Evolutionary conservation across 2,329 filamentous ascomycete species (phyloP).

Genomic region (Diplodia sapinea): DNA sequence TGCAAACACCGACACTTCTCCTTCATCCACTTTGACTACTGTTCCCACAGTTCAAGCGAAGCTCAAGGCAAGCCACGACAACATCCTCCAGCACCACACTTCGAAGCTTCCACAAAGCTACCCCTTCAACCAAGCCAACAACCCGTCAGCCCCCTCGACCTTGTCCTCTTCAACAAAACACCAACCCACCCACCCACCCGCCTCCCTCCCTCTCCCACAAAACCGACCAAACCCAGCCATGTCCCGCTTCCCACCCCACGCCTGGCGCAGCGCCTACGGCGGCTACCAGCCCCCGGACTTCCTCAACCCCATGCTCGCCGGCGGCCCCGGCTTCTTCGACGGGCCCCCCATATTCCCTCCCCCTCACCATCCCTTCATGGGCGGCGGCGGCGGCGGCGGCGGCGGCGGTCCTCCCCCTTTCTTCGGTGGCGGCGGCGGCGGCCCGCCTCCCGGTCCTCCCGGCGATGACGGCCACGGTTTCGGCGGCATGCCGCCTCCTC

Average conservation of each 20-base stretch:
- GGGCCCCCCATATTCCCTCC: neutral
- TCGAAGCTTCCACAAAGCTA: neutral
- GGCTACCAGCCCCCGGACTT: conserved; percentile 20
- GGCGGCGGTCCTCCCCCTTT: too few relatives aligned
- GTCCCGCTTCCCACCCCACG: conserved; percentile 4
- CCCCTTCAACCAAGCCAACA: neutral
- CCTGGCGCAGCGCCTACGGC: neutral
- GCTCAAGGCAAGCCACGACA: neutral
- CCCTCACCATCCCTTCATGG: neutral
- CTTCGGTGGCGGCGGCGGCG: too few relatives aligned
- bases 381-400: conserved; percentile 8
- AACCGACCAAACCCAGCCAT: neutral
- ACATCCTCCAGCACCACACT: neutral
- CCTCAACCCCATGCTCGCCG: neutral
- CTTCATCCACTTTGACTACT: neutral
- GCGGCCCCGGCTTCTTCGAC: conserved; percentile 8
- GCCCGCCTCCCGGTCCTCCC: neutral
- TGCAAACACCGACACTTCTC: neutral
- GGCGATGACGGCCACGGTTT: neutral
- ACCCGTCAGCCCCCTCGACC: too few relatives aligned
- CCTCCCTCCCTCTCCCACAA: too few relatives aligned
- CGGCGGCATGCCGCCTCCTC: neutral
- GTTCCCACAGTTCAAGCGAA: neutral
- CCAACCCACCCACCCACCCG: neutral
- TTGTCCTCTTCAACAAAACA: neutral